A percentile compares a stretch with the other conserved stretches of the same genome.
Evolutionary conservation across 2,329 filamentous ascomycete species (phyloP).

Genomic region (Neophaeococcomyces aloes): DNA sequence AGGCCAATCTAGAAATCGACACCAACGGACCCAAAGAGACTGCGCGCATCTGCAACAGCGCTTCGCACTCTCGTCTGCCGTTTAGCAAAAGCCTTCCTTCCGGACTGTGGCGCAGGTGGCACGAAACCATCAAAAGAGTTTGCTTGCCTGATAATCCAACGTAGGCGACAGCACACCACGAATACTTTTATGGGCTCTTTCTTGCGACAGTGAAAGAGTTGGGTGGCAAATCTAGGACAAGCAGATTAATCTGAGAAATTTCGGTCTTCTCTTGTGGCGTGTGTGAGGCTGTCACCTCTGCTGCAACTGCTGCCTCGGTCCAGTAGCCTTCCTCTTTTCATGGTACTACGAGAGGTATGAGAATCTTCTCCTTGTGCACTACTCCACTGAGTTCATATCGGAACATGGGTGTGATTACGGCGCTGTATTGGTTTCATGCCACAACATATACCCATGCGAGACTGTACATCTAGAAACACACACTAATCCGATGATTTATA

Average conservation of each 20-base stretch:
- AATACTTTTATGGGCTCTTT: not conserved
- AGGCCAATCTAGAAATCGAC: no score
- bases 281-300: conserved; percentile 3
- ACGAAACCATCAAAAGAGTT: not conserved
- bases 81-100: not conserved
- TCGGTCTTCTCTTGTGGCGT: not conserved
- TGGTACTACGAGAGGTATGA: conserved; percentile 8
- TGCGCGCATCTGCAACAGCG: conserved; percentile 10
- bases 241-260: not conserved
- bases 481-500: not conserved
- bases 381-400: not conserved
- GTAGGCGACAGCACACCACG: no score
- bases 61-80: not conserved
- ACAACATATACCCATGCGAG: no score
- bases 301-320: not conserved
- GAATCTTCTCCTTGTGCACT: not conserved
- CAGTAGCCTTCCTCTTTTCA: conserved; percentile 1
- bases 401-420: not conserved
- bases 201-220: not conserved
- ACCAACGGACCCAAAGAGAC: not conserved
- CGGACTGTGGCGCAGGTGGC: conserved; percentile 1
- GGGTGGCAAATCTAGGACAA: not conserved
- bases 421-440: no score
- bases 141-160: not conserved
- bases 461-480: not conserved